Evolutionary conservation across 2,329 filamentous ascomycete species (phyloP).

Genomic region (Fusarium kyushuense): DNA sequence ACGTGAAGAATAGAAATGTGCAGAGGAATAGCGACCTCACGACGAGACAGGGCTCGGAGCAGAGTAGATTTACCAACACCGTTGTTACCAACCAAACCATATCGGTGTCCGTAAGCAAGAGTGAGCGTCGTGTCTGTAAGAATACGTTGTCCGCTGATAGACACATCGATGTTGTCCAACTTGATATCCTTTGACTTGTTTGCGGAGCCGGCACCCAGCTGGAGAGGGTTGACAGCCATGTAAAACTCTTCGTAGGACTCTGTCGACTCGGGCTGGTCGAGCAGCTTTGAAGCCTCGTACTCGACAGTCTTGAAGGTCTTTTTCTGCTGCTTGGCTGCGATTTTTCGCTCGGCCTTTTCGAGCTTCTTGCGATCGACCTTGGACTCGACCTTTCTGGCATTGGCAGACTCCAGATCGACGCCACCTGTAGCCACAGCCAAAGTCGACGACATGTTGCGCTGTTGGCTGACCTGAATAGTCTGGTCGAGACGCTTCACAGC

Average conservation of each 20-base stretch:
- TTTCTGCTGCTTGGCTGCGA: constrained; percentile 97
- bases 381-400: constrained; percentile 93
- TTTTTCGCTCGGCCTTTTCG: constrained; percentile 97
- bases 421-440: constrained; percentile 84
- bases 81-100: constrained; percentile 98
- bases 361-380: constrained; percentile 99
- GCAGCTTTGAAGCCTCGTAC: constrained; percentile 92
- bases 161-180: constrained; percentile 94
- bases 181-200: constrained; percentile 99
- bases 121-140: constrained; percentile 91
- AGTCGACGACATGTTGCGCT: constrained; percentile 96
- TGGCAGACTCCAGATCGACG: constrained; percentile 94
- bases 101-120: constrained; percentile 90
- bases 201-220: constrained; percentile 77
- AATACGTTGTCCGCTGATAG: constrained; percentile 89
- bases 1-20: constrained; percentile 99
- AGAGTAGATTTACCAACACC: constrained; percentile 99
- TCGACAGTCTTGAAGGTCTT: constrained; percentile 98
- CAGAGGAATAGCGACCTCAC: constrained; percentile 94
- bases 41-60: constrained; percentile 86
- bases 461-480: constrained; percentile 91
- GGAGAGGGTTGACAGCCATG: constrained; percentile 98
- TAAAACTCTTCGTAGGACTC: constrained; percentile 99
- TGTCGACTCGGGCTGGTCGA: constrained; percentile 83
- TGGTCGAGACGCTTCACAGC: constrained; percentile 89